A percentile compares a stretch with the other conserved stretches of the same genome.
Evolutionary conservation across 2,329 filamentous ascomycete genomes (phyloP).

Genomic region (Dactylellina leptospora): DNA sequence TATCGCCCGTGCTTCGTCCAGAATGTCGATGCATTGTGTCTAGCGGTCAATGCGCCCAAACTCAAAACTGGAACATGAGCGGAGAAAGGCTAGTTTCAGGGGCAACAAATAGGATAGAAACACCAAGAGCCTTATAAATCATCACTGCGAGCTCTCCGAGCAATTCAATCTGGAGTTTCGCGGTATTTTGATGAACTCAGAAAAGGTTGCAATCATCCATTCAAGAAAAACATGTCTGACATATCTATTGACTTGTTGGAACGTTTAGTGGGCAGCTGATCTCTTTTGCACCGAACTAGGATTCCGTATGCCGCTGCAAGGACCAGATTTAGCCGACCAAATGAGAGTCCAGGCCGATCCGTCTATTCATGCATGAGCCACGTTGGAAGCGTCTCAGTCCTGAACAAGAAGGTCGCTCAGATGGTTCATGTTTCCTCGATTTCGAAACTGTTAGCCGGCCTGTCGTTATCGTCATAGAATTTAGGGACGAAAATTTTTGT

Average conservation of each 20-base stretch:
- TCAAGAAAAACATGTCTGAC: too few relatives aligned
- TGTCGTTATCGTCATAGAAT: neutral
- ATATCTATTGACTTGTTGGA: constrained; percentile 41
- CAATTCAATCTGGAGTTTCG: too few relatives aligned
- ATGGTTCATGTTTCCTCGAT: constrained; percentile 22
- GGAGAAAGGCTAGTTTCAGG: constrained; percentile 17
- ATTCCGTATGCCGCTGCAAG: constrained; percentile 54
- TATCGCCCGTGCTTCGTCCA: constrained; percentile 25
- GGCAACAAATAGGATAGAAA: neutral
- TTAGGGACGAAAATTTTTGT: too few relatives aligned
- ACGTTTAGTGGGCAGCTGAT: constrained; percentile 53
- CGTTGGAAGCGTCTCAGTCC: constrained; percentile 45
- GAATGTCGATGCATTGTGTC: constrained; percentile 15
- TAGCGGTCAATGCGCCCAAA: constrained; percentile 32
- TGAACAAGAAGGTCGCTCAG: constrained; percentile 49
- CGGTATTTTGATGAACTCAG: too few relatives aligned
- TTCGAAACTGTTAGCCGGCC: constrained; percentile 10
- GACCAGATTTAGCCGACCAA: constrained; percentile 54
- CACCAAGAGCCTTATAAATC: too few relatives aligned
- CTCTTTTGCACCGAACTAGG: constrained; percentile 50
- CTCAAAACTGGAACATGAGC: constrained; percentile 15
- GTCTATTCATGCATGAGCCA: constrained; percentile 53
- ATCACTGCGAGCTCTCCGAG: too few relatives aligned
- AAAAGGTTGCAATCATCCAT: too few relatives aligned
- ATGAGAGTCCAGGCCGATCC: constrained; percentile 52